These are phyloP conservation scores for Solanum raphanifolium DNA, from an alignment of 257 asterid species.

Conservation along the genomic window DNA sequence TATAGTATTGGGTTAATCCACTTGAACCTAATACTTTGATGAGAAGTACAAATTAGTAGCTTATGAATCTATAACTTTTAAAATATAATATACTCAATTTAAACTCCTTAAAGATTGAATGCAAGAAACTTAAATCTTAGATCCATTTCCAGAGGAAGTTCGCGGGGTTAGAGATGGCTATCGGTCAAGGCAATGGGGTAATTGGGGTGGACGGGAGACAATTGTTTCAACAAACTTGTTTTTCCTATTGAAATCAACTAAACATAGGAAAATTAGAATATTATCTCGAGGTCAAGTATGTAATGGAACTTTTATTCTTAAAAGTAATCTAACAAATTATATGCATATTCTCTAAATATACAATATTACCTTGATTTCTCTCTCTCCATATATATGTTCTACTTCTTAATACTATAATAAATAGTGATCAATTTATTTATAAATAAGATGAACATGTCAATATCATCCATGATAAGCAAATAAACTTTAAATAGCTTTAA, in stretches of 20 bases:
- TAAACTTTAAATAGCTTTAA: neutral
- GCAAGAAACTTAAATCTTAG: too few relatives aligned
- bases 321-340: neutral
- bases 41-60: neutral
- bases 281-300: neutral
- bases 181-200: neutral
- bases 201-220: neutral
- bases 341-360: neutral
- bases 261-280: too few relatives aligned
- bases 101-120: too few relatives aligned
- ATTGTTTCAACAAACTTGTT: neutral
- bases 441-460: neutral
- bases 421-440: neutral
- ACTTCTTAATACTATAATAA: neutral
- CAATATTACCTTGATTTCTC: neutral
- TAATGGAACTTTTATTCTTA: neutral
- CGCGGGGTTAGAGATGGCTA: accelerated
- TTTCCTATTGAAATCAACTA: too few relatives aligned
- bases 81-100: too few relatives aligned
- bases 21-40: too few relatives aligned
- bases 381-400: neutral
- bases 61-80: neutral
- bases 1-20: neutral
- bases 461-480: neutral
- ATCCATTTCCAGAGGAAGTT: too few relatives aligned